A percentile compares a stretch with the other conserved stretches of the same genome.
Evolutionary conservation across 176 grass and related monocot genomes (phyloP).

Genomic region (Zoysia pacifica): DNA sequence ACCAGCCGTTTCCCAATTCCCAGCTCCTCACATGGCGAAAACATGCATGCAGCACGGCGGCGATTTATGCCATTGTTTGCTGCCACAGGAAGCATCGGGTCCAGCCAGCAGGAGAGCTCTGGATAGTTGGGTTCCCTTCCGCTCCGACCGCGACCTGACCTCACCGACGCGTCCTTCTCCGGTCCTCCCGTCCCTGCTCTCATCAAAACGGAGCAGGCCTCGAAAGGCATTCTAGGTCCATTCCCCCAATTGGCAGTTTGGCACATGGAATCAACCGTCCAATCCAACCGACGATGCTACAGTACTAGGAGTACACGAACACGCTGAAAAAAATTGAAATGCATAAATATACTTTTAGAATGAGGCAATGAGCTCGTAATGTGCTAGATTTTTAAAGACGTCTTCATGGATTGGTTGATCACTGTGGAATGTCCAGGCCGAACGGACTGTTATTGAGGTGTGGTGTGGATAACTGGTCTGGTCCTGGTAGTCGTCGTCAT

Average conservation of each 20-base stretch:
- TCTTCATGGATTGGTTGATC: constrained; percentile 14
- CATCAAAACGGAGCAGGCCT: background rate
- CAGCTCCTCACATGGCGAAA: background rate
- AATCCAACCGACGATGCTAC: background rate
- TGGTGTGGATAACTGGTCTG: constrained; percentile 12
- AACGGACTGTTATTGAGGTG: background rate
- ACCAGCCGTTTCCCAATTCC: background rate
- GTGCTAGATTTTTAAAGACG: constrained; percentile 11
- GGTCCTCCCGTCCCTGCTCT: background rate
- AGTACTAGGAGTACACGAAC: background rate
- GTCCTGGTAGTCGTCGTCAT: constrained; percentile 11
- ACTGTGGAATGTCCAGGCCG: background rate
- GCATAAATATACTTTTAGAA: background rate
- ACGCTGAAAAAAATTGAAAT: background rate
- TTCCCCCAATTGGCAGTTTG: constrained; percentile 1
- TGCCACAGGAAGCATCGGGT: constrained; percentile 24
- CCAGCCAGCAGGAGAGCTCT: background rate
- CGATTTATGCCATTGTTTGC: constrained; percentile 14
- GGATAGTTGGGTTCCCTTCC: constrained; percentile 44
- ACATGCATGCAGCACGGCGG: background rate
- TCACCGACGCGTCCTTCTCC: background rate
- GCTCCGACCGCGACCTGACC: constrained; percentile 39
- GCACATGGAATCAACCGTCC: background rate
- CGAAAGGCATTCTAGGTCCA: constrained; percentile 8
- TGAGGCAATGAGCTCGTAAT: too few relatives aligned